A percentile compares a stretch with the other conserved stretches of the same genome.
Evolutionary conservation across 2,329 filamentous ascomycete genomes (phyloP).

Genomic region (Fusarium nelsonii): DNA sequence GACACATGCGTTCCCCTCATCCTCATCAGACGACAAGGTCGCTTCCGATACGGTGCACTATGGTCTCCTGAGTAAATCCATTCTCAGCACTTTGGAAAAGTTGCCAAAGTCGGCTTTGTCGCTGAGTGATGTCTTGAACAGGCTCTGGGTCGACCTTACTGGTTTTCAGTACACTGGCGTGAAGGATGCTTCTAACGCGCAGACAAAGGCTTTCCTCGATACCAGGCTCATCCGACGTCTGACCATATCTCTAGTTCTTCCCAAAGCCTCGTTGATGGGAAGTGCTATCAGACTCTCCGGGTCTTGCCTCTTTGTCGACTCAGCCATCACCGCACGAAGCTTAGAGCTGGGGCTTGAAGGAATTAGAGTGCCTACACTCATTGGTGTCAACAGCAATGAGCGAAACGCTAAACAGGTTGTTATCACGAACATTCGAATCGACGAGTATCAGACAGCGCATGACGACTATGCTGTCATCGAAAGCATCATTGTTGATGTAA

Average conservation of each 20-base stretch:
- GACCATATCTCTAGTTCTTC: conserved; percentile 67
- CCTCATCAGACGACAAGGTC: conserved; percentile 70
- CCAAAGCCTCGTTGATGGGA: conserved; percentile 77
- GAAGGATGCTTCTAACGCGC: conserved; percentile 1
- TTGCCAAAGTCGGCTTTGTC: conserved; percentile 25
- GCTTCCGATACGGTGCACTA: conserved; percentile 81
- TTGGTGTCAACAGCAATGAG: conserved; percentile 81
- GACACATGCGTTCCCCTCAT: conserved; percentile 65
- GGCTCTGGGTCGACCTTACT: conserved; percentile 52
- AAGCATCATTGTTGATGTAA: conserved; percentile 70
- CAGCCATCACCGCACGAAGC: conserved; percentile 46
- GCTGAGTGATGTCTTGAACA: conserved; percentile 49
- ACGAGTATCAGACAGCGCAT: conserved; percentile 58
- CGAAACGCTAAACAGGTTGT: conserved; percentile 74
- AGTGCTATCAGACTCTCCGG: conserved; percentile 67
- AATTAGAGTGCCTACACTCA: conserved; percentile 73
- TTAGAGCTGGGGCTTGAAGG: conserved; percentile 64
- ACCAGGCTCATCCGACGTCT: conserved; percentile 58
- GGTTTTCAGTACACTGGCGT: conserved; percentile 40
- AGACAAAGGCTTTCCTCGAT: conserved; percentile 49
- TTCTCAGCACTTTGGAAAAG: conserved; percentile 62
- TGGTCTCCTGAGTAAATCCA: conserved; percentile 74
- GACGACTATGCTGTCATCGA: conserved; percentile 71
- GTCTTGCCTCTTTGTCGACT: conserved; percentile 57
- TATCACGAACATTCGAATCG: conserved; percentile 71